Evolutionary conservation across 2,329 filamentous ascomycete genomes (phyloP), one percentile per base, ranked within the genome.

Genomic region (Basipetospora chlamydospora): DNA sequence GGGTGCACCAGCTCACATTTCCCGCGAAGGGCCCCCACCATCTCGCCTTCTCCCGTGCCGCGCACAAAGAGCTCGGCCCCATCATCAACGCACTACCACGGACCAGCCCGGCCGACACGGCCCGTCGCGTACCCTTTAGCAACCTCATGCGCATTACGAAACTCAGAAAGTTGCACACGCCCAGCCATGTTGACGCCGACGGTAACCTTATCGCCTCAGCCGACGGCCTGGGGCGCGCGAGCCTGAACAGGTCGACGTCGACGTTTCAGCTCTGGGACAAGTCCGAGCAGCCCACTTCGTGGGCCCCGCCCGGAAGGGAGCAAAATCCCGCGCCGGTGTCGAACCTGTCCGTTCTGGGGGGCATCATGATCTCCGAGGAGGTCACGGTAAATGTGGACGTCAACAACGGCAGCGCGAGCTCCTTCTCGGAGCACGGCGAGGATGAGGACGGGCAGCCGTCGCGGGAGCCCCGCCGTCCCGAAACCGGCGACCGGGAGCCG

Each of bases 351-450:
- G 46, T 49, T 7, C 60, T 64, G 34, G 70, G 71, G 6, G 70
- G 73, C 16, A 78, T 77, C 48, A 67, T 76, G 58, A 66, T 77
- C 6, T 71, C 68, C 17, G 69, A 73, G 42, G 70, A 78, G 45
- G 67, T 77, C 38, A 67, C 64, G 6, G 64, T 77, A n/a, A 7
- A n/a, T n/a, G 34, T 34, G 3, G 63, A 73, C 26, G 51, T 55
- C 5, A 46, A 55, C 39, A 25, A 36, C 18, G 12, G 31, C 30
- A 25, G 26, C 17, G 16, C n/a, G 26, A 37, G 9, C 18, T 28
- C 18, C 22, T 30, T 25, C 16, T 23, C 16, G 17, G n/a, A 16
- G 9, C 21, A 16, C 28, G 34, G 18, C 37, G 23, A 20, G 15
- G 28, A 20, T 17, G 25, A 25, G 17, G 41, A 18, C 26, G 39